A percentile compares a stretch with the other conserved stretches of the same genome.
These are phyloP conservation scores for Isoetes taiwanensis DNA, from an alignment of 75 land plant genomes.

Conservation along the genomic window DNA sequence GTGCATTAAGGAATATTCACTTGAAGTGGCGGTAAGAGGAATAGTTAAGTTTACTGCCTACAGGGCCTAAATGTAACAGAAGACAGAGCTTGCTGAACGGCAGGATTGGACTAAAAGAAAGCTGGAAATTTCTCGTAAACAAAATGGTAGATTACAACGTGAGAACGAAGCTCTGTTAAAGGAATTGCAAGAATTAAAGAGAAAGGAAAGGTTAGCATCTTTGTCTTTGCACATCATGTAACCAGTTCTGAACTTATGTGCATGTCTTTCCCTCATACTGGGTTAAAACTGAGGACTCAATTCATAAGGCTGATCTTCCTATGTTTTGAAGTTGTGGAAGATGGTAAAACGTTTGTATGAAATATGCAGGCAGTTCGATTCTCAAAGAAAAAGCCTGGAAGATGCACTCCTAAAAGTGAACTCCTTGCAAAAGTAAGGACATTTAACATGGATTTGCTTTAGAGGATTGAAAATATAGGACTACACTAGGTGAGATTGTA, in stretches of 20 bases:
- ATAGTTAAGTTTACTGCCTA: no score
- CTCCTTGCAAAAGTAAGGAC: conserved; percentile 15
- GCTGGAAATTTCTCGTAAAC: conserved; percentile 16
- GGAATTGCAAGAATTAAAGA: conserved; percentile 17
- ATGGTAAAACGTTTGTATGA: no score
- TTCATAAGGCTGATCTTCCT: no score
- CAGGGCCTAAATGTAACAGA: no score
- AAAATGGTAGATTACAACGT: conserved; percentile 19
- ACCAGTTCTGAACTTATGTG: neutral
- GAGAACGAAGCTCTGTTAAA: conserved; percentile 13
- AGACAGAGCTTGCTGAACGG: no score
- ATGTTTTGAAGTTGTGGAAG: no score
- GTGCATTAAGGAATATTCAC: no score
- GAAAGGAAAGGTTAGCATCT: conserved; percentile 18
- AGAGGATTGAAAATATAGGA: no score
- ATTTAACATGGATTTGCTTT: no score
- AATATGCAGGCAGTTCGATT: conserved; percentile 24
- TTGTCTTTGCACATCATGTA: neutral
- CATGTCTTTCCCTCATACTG: neutral
- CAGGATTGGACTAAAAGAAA: conserved; percentile 5
- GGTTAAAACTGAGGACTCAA: no score
- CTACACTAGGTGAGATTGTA: no score
- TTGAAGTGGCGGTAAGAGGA: no score
- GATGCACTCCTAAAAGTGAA: conserved; percentile 24
- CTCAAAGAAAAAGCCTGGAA: conserved; percentile 23